Percentiles rank a stretch among this genome's conserved stretches.
Conservation (phyloP, 768 basidiomycete species). For the Tricholoma terreum region DNA sequence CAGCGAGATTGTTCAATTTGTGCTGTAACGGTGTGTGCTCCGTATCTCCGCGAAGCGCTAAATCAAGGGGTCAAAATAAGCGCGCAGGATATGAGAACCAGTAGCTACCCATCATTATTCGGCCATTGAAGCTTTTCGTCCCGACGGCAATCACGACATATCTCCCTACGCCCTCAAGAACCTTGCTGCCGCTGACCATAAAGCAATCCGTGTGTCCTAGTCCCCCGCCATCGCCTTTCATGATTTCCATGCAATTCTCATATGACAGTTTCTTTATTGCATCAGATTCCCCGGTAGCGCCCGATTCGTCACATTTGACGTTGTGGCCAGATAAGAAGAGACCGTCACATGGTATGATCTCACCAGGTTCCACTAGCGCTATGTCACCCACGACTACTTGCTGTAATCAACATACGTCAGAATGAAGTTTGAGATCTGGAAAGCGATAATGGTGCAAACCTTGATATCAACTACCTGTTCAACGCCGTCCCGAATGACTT, state of each 20-base stretch:
- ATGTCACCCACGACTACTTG: conserved; percentile 95
- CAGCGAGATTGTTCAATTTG: conserved; percentile 92
- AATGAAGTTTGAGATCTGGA: conserved; percentile 12
- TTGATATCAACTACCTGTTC: conserved; percentile 81
- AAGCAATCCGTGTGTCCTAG: conserved; percentile 83
- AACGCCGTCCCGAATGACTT: conserved; percentile 70
- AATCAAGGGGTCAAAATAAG: conserved; percentile 3
- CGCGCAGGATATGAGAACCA: conserved; percentile 4
- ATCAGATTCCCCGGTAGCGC: conserved; percentile 95
- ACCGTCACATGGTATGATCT: conserved; percentile 95
- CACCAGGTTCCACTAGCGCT: conserved; percentile 89
- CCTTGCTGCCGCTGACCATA: conserved; percentile 86
- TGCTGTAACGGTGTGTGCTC: conserved; percentile 92
- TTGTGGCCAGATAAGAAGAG: conserved; percentile 91
- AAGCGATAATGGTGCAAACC: conserved; percentile 34
- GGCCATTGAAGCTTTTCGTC: conserved; percentile 89
- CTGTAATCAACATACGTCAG: conserved; percentile 34
- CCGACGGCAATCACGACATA: conserved; percentile 95
- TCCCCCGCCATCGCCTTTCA: conserved; percentile 31
- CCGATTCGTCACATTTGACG: conserved; percentile 93
- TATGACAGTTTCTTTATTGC: conserved; percentile 87
- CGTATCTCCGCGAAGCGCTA: conserved; percentile 81
- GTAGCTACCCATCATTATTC: conserved; percentile 92
- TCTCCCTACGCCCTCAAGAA: conserved; percentile 89
- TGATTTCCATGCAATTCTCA: conserved; percentile 62